These are phyloP conservation scores for Flaveria linearis DNA, from an alignment of 129 eudicot species.

Conservation along the genomic window DNA sequence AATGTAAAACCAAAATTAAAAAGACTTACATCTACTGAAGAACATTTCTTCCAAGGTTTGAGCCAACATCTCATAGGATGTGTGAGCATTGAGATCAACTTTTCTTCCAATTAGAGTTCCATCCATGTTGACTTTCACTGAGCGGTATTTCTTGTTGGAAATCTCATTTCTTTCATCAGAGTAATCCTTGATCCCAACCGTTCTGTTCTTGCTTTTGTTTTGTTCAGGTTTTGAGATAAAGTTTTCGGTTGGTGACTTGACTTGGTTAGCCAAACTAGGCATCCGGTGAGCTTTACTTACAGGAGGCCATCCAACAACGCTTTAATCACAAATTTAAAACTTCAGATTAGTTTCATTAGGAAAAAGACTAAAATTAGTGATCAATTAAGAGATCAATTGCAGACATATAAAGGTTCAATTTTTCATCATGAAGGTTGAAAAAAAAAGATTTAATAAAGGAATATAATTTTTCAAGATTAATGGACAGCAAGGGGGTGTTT, in stretches of 20 bases:
- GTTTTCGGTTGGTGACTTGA: slow-evolving; percentile 63
- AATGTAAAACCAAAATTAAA: background rate
- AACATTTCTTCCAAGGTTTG: slow-evolving; percentile 81
- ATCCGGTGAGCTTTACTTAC: slow-evolving; percentile 79
- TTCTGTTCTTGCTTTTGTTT: slow-evolving; percentile 42
- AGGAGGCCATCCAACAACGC: slow-evolving; percentile 95
- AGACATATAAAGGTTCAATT: background rate
- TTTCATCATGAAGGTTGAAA: background rate
- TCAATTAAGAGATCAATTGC: slow-evolving; percentile 8
- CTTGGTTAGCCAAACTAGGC: slow-evolving; percentile 72
- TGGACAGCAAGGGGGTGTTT: background rate
- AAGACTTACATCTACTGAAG: slow-evolving; percentile 50
- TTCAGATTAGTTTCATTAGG: slow-evolving; percentile 2
- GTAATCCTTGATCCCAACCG: slow-evolving; percentile 32
- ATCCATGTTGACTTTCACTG: slow-evolving; percentile 93
- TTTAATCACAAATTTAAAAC: slow-evolving; percentile 20
- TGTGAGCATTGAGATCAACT: slow-evolving; percentile 80
- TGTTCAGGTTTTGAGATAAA: slow-evolving; percentile 46
- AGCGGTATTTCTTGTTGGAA: slow-evolving; percentile 47
- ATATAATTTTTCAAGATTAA: slow-evolving; percentile 13
- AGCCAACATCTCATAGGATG: slow-evolving; percentile 74
- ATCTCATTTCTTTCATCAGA: slow-evolving; percentile 41
- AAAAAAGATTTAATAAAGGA: background rate
- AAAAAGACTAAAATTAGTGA: background rate
- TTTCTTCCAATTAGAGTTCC: slow-evolving; percentile 91